Evolutionary conservation across 2,329 filamentous ascomycete species (phyloP).

Genomic region (Rhynchosporium agropyri): DNA sequence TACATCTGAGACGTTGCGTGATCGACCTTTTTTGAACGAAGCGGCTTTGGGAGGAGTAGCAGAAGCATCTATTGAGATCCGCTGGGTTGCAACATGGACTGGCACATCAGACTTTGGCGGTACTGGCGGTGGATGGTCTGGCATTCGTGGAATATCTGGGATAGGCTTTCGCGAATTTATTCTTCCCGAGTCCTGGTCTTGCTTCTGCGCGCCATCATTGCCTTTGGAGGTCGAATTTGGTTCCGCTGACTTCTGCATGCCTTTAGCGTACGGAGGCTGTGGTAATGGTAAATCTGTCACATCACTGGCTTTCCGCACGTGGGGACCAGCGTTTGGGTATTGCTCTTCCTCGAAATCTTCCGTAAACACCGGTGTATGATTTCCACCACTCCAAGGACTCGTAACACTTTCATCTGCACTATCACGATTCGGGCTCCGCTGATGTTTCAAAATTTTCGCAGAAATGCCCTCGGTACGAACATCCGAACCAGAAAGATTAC

Average conservation of each 20-base stretch:
- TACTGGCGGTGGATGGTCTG: conserved; percentile 30
- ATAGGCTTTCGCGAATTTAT: conserved; percentile 30
- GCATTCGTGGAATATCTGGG: conserved; percentile 27
- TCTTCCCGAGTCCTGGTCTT: conserved; percentile 22
- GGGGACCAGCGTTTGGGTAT: conserved; percentile 42
- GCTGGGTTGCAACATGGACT: conserved; percentile 26
- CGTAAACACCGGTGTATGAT: conserved; percentile 56
- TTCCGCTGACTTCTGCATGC: conserved; percentile 31
- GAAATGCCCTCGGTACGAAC: conserved; percentile 24
- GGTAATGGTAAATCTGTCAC: conserved; percentile 40
- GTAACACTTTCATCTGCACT: conserved; percentile 31
- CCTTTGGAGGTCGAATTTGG: conserved; percentile 25
- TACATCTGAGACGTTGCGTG: conserved; percentile 55
- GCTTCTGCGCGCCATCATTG: conserved; percentile 31
- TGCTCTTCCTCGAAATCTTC: conserved; percentile 57
- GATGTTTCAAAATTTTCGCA: conserved; percentile 24
- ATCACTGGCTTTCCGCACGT: conserved; percentile 42
- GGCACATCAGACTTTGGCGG: conserved; percentile 32
- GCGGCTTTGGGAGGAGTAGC: conserved; percentile 34
- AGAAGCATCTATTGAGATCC: conserved; percentile 36
- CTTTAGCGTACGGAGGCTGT: conserved; percentile 39
- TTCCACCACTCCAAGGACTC: conserved; percentile 41
- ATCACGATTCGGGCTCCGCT: conserved; percentile 34
- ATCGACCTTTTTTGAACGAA: conserved; percentile 41
- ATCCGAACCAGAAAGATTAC: conserved; percentile 43